Evolutionary conservation across 139 green algal genomes (phyloP), one percentile per base, ranked within the genome.

Genomic region (Microglena sp.): DNA sequence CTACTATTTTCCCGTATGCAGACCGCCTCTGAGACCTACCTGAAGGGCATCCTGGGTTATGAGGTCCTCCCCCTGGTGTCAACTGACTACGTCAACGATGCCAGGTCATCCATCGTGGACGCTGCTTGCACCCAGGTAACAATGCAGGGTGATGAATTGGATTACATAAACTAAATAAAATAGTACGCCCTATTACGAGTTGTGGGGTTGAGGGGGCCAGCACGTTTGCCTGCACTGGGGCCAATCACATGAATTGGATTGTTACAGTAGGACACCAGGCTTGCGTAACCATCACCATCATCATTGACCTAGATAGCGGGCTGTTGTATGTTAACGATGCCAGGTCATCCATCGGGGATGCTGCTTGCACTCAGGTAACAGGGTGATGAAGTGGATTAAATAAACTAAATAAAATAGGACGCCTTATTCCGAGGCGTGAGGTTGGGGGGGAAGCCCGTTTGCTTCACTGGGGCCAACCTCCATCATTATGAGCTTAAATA

Each of bases 11-110:
- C 22, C 54, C 5, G 5, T 5, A 22, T 40, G 40, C 73, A 87
- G 79, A 83, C 86, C 24, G 86, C 86, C 1, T 64, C 77, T 15
- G 46, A 82, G 44, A 86, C 70, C 0, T 83, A 91, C 56, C 76
- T 92, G 22, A 61, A 79, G 33, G 85, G 62, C 70, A 90, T 90
- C 54, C 66, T 93, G 21, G 83, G 87, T 11, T 95, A 81, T 72
- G 88, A 95, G 73, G 61, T 75, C 68, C 70, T 36, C 69, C 89
- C 28, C 64, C 64, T 92, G 33, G 87, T 95, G 33, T 82, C 71
- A 44, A 87, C 78, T 0, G 89, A 95, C 70, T 95, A 89, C 54
- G 74, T 92, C 33, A 93, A 93, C 72, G 87, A 95, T 59, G 0
- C 46, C 5, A 73, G 86, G 30, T 83, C 74, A 28, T 70, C 73